Percentiles rank a stretch among this genome's conserved stretches.
Conservation (phyloP, 75 land plant species). For the Pinus taeda region DNA sequence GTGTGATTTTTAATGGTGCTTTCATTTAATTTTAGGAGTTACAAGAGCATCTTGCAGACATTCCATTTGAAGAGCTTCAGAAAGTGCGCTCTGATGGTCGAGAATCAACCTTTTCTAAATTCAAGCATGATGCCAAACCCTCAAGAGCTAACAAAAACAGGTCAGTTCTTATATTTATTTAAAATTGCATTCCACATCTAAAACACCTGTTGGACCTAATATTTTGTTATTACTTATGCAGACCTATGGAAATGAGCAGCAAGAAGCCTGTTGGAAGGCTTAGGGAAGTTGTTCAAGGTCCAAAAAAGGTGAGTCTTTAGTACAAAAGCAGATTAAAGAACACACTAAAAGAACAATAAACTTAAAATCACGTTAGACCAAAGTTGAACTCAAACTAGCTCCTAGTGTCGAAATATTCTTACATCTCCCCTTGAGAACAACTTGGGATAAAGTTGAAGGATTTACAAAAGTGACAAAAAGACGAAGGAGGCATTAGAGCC, state of each 20-base stretch:
- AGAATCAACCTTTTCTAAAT: not conserved
- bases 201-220: not conserved
- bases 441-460: no score
- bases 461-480: no score
- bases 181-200: not conserved
- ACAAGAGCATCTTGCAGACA: slow-evolving; percentile 31
- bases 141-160: slow-evolving; percentile 12
- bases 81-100: slow-evolving; percentile 33
- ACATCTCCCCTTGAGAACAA: no score
- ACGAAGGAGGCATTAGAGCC: no score
- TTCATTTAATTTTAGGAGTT: slow-evolving; percentile 13
- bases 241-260: slow-evolving; percentile 83
- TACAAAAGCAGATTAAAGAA: not conserved
- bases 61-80: slow-evolving; percentile 42
- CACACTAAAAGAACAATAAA: no score
- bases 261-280: slow-evolving; percentile 69
- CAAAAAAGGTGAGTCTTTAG: slow-evolving; percentile 54
- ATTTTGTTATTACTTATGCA: slow-evolving; percentile 17
- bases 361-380: no score
- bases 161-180: not conserved
- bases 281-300: slow-evolving; percentile 79
- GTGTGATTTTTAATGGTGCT: not conserved
- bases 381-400: no score
- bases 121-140: slow-evolving; percentile 2
- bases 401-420: no score